phyloP scores from a whole-genome alignment of 75 land plant genomes.

The Picea sitchensis region DNA sequence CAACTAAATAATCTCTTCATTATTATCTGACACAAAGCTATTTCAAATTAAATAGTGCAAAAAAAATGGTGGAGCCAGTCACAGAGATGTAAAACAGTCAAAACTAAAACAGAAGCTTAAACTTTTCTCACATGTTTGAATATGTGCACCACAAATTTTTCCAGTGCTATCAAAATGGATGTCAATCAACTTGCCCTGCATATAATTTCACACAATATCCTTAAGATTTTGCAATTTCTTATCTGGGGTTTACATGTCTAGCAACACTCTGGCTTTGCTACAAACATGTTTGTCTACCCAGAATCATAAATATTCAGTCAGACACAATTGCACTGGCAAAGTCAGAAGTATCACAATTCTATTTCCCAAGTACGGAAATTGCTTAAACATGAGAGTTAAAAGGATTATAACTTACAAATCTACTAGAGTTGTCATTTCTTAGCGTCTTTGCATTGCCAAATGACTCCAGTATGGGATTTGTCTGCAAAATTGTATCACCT shows the following conservation, averaged over 20 bases:
- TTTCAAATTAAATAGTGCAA: too few relatives aligned
- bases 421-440: constrained; percentile 86
- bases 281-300: neutral
- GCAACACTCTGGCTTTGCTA: neutral
- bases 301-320: neutral
- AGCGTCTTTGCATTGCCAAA: constrained; percentile 93
- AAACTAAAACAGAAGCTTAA: neutral
- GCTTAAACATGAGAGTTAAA: neutral
- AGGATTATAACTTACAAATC: constrained; percentile 65
- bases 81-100: neutral
- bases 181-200: constrained; percentile 98
- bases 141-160: constrained; percentile 90
- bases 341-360: neutral
- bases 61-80: neutral
- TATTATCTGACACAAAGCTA: neutral
- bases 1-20: neutral
- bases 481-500: constrained; percentile 69
- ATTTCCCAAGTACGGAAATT: neutral
- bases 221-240: neutral
- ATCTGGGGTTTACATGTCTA: neutral
- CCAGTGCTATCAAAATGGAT: constrained; percentile 86
- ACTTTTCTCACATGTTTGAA: constrained; percentile 84
- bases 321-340: neutral
- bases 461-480: constrained; percentile 81
- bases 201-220: neutral